phyloP scores from a whole-genome alignment of 2,329 filamentous ascomycete genomes.

The Trichocomaceae sp. region DNA sequence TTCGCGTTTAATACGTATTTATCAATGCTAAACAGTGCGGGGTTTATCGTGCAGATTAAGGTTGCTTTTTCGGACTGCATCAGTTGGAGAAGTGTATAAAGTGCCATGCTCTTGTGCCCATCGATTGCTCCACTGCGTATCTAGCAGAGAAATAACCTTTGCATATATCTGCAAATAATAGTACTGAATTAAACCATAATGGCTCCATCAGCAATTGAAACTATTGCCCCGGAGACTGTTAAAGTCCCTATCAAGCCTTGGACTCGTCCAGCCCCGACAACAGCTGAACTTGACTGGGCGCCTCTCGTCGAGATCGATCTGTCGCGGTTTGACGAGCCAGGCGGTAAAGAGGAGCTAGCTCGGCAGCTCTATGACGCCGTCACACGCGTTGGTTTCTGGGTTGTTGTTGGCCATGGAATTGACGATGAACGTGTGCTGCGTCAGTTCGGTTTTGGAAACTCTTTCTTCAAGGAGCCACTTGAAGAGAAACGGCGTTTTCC shows the following conservation, averaged over 20 bases:
- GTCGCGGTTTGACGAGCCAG: slow-evolving; percentile 46
- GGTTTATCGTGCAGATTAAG: too few relatives aligned
- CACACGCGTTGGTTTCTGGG: slow-evolving; percentile 27
- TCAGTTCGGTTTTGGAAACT: slow-evolving; percentile 52
- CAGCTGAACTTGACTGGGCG: slow-evolving; percentile 43
- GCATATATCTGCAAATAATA: not conserved
- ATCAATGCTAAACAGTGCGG: too few relatives aligned
- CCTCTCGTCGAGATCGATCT: slow-evolving; percentile 52
- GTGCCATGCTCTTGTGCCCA: not conserved
- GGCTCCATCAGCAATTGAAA: slow-evolving; percentile 19
- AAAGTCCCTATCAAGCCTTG: slow-evolving; percentile 20
- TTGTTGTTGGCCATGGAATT: slow-evolving; percentile 37
- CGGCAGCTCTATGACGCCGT: slow-evolving; percentile 46
- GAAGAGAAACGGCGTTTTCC: slow-evolving; percentile 49
- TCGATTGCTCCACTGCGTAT: not conserved
- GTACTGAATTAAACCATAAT: slow-evolving; percentile 12
- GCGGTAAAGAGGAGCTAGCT: slow-evolving; percentile 46
- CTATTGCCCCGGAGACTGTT: slow-evolving; percentile 7
- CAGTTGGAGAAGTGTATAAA: not conserved
- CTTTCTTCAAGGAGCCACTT: slow-evolving; percentile 47
- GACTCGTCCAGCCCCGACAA: slow-evolving; percentile 21
- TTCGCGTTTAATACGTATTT: too few relatives aligned
- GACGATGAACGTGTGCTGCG: slow-evolving; percentile 49
- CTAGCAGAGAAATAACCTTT: not conserved
- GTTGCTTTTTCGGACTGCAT: too few relatives aligned